Conservation (phyloP, 768 basidiomycete species). For the Pleurotus djamor region DNA sequence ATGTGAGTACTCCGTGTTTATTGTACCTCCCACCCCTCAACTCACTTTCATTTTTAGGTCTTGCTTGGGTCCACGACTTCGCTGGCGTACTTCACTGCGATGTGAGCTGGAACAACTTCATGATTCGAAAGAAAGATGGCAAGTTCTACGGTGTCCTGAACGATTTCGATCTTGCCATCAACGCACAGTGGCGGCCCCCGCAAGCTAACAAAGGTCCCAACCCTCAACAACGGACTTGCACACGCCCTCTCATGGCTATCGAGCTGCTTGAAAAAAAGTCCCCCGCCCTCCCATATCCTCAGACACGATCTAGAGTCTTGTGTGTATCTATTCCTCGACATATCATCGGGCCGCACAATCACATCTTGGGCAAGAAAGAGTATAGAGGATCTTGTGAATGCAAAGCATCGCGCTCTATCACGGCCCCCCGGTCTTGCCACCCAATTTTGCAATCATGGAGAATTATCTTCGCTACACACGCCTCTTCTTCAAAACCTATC, state of each 20-base stretch:
- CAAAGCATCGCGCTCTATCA: no score
- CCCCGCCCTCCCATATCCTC: neutral
- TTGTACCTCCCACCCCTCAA: neutral
- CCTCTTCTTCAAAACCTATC: no score
- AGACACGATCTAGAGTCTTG: conserved; percentile 1
- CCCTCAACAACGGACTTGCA: neutral
- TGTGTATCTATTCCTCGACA: neutral
- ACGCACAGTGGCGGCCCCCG: no score
- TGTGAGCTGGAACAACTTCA: neutral
- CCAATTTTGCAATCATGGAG: no score
- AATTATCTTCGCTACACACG: no score
- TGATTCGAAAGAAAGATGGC: neutral
- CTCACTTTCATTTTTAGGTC: neutral
- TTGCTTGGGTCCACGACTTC: neutral
- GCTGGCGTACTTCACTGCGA: neutral
- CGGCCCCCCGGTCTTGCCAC: no score
- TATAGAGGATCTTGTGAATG: no score
- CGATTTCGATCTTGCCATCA: conserved; percentile 2
- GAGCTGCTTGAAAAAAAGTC: neutral
- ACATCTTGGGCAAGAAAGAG: neutral
- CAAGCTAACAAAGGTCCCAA: neutral
- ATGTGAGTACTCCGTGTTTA: neutral
- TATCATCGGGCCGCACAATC: neutral
- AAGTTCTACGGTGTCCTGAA: neutral
- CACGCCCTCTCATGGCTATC: neutral